Conservation (phyloP, 495 filamentous ascomycete species). For the Penicillium atrosanguineum region DNA sequence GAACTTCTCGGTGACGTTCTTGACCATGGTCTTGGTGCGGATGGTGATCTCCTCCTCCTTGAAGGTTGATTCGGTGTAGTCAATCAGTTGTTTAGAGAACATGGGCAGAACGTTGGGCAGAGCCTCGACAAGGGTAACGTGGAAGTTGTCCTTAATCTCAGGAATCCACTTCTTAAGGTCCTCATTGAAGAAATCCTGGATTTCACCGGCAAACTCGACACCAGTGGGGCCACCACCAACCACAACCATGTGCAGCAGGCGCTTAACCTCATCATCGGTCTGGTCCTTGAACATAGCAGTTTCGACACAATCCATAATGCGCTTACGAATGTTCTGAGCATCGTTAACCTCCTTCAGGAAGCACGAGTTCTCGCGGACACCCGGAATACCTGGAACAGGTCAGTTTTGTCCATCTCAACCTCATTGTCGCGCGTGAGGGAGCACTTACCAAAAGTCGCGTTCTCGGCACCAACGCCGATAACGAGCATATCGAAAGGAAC, state of each 20-base stretch:
- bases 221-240: constrained; percentile 97
- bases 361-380: constrained; percentile 91
- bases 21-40: constrained; percentile 98
- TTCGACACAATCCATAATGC: constrained; percentile 99
- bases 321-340: constrained; percentile 91
- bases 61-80: constrained; percentile 98
- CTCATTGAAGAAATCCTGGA: constrained; percentile 97
- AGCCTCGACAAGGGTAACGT: constrained; percentile 95
- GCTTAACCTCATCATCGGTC: constrained; percentile 81
- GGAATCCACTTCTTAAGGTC: constrained; percentile 98
- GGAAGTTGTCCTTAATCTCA: constrained; percentile 89
- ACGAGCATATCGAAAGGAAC: constrained; percentile 98
- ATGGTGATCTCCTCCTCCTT: constrained; percentile 97
- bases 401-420: constrained; percentile 4
- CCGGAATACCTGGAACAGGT: constrained; percentile 67
- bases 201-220: constrained; percentile 96
- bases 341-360: constrained; percentile 98
- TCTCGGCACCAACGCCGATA: constrained; percentile 94
- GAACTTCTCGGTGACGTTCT: constrained; percentile 90
- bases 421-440: not conserved
- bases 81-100: constrained; percentile 99
- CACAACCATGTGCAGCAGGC: constrained; percentile 97
- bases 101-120: constrained; percentile 97
- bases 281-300: constrained; percentile 98
- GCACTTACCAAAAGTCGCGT: constrained; percentile 86